Evolutionary conservation across 768 basidiomycete species (phyloP), one percentile per base, ranked within the genome.

Genomic region (Auricularia sp.): DNA sequence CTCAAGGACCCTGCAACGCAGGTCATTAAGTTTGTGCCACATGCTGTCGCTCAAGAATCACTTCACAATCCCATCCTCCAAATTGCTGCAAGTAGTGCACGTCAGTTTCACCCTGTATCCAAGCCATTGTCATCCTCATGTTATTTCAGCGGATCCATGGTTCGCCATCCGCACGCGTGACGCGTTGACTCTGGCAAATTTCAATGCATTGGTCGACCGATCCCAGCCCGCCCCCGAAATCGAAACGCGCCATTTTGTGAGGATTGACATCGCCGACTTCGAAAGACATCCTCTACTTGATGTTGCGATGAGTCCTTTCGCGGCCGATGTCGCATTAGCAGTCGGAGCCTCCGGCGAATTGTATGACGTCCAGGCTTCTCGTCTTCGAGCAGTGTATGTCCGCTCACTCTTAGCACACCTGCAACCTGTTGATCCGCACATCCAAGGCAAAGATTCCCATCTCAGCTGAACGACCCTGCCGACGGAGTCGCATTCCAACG

Each of bases 21-120:
- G 6, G 67, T 54, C 6, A 67, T 77, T 18, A 58, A 69, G 33
- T 80, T 82, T 56, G 79, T 72, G 47, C 81, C 85, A 2, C 72
- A 71, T 51, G 77, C 77, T 2, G 74, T 67, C 3, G 77, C 85
- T 3, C 71, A 77, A 5, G 75, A 75, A 66, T 74, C 75, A 2
- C 90, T 89, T 66, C 74, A 81, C 21, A 89, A 89, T 2, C 88
- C 90, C 13, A 88, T 92, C 63, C 78, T 79, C 63, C 90, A 92
- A 68, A 76, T 91, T 59, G 73, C 56, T 8, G 13, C 47, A 16
- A 18, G 18, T 18, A 51, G 47, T 18, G 16, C 47, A 16, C 16
- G 47, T 51, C 6, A 51, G 47, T 45, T 45, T 45, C 10, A 10
- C 18, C 18, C 44, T 45, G 10, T 10, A 18, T 45, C 44, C 18